Conservation (phyloP, 331 rosid genomes). For the Acacia pycnantha region DNA sequence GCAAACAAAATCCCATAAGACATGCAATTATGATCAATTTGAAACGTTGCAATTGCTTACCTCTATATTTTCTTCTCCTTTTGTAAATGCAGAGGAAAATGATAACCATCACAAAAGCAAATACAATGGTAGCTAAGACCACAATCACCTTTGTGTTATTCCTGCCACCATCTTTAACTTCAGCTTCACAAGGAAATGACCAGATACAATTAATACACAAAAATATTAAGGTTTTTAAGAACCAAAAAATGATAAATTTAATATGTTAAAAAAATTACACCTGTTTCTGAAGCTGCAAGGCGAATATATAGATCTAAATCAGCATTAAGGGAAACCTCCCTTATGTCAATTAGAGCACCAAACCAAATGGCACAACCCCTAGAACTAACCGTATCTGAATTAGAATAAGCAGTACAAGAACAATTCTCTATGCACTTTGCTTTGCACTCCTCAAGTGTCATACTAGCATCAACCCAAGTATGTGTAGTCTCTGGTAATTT, state of each 20-base stretch:
- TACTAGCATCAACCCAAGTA: constrained; percentile 17
- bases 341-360: constrained; percentile 19
- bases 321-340: background rate
- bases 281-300: background rate
- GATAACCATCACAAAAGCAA: background rate
- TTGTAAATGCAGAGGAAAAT: background rate
- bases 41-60: background rate
- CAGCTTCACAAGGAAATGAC: background rate
- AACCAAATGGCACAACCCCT: constrained; percentile 15
- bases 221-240: too few relatives aligned
- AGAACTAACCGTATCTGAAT: background rate
- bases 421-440: constrained; percentile 34
- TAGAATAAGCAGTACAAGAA: constrained; percentile 34
- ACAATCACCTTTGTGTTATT: background rate
- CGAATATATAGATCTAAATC: constrained; percentile 38
- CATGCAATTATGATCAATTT: too few relatives aligned
- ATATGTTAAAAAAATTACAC: background rate
- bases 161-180: background rate
- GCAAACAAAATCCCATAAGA: too few relatives aligned
- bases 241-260: too few relatives aligned
- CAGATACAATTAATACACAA: too few relatives aligned
- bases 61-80: background rate
- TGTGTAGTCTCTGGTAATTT: constrained; percentile 29
- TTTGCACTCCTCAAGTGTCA: constrained; percentile 31
- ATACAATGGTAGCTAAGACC: background rate